Percentiles rank a stretch among this genome's conserved stretches.
These are phyloP conservation scores for Protea cynaroides DNA, from an alignment of 164 flowering plant genomes.

Conservation along the genomic window DNA sequence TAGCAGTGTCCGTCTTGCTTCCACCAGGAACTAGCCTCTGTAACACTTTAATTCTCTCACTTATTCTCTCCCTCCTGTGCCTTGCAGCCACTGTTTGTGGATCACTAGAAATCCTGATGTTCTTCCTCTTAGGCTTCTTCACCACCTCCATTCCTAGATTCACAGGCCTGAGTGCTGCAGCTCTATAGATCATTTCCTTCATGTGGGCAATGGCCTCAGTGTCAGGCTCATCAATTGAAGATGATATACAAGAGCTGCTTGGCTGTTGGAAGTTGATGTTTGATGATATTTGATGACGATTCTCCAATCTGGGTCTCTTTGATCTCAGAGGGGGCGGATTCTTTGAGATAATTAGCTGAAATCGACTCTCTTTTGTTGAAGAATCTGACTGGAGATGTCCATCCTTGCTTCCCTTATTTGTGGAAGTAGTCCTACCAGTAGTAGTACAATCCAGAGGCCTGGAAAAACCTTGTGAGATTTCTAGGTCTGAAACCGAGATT, in stretches of 20 bases:
- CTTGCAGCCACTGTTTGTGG: conserved; percentile 98
- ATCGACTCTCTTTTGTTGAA: conserved; percentile 26
- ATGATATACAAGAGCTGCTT: conserved; percentile 25
- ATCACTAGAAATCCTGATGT: conserved; percentile 79
- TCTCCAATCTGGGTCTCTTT: conserved; percentile 45
- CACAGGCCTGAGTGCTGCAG: conserved; percentile 87
- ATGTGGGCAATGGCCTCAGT: conserved; percentile 78
- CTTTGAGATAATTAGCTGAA: conserved; percentile 34
- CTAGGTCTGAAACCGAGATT: conserved; percentile 18
- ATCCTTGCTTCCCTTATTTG: conserved; percentile 13
- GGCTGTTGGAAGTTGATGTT: conserved; percentile 69
- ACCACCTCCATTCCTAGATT: conserved; percentile 54
- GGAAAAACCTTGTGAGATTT: conserved; percentile 18
- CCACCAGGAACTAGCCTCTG: conserved; percentile 93
- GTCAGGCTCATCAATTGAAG: conserved; percentile 48
- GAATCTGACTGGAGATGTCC: conserved; percentile 18
- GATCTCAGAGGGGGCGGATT: conserved; percentile 24
- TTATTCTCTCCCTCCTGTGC: conserved; percentile 86
- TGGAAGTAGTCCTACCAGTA: conserved; percentile 10
- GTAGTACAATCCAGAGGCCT: conserved; percentile 1
- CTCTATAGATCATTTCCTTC: conserved; percentile 92
- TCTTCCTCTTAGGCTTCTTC: conserved; percentile 88
- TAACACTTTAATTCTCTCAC: conserved; percentile 85
- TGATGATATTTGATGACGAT: conserved; percentile 35
- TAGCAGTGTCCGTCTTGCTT: conserved; percentile 95